These are phyloP conservation scores for Cutaneotrichosporon cavernicola DNA, from an alignment of 1,284 basidiomycete species.

Conservation along the genomic window DNA sequence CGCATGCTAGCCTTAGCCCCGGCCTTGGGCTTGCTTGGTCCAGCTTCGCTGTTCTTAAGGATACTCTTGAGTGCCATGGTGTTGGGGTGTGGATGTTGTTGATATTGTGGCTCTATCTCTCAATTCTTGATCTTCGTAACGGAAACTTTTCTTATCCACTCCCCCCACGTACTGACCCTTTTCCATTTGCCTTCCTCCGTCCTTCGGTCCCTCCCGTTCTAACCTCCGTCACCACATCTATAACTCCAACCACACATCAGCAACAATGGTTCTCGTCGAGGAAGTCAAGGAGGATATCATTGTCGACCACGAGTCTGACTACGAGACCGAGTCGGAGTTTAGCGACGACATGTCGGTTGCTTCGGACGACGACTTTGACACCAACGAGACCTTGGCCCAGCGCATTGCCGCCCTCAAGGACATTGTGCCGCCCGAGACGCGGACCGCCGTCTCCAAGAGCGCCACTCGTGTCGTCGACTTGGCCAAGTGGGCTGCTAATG, in stretches of 20 bases:
- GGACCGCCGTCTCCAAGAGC: constrained; percentile 68
- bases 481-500: constrained; percentile 59
- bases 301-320: constrained; percentile 44
- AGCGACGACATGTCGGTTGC: constrained; percentile 37
- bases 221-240: constrained; percentile 6
- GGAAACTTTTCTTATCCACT: constrained; percentile 21
- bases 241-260: neutral
- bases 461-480: constrained; percentile 64
- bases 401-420: constrained; percentile 88
- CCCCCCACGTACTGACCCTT: constrained; percentile 8
- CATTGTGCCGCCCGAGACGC: constrained; percentile 88
- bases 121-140: constrained; percentile 2
- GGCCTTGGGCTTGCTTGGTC: constrained; percentile 14
- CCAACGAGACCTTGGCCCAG: constrained; percentile 76
- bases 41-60: constrained; percentile 24
- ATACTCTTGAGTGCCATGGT: constrained; percentile 27
- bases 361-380: constrained; percentile 41
- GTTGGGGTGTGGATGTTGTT: neutral
- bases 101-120: neutral
- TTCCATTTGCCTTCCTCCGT: constrained; percentile 2
- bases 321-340: constrained; percentile 43
- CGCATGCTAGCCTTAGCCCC: constrained; percentile 13
- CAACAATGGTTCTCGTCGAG: constrained; percentile 50
- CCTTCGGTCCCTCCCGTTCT: too few relatives aligned
- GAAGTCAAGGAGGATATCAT: constrained; percentile 46